Evolutionary conservation across 345 rosid genomes (phyloP).

Genomic region (Bretschneidera sinensis): DNA sequence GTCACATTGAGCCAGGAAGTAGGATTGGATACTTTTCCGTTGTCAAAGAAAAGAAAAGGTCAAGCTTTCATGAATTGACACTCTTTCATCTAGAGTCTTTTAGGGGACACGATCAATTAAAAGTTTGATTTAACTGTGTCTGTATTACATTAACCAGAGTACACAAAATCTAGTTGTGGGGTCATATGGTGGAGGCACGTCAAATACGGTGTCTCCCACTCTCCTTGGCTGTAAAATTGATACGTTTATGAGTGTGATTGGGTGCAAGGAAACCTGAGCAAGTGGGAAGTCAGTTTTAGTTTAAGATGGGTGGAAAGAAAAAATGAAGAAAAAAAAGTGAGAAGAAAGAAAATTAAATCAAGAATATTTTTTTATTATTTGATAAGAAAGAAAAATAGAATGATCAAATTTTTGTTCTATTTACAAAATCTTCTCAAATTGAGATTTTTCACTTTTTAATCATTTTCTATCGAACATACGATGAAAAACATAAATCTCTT

Average conservation of each 20-base stretch:
- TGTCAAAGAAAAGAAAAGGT: neutral
- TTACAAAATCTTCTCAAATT: too few relatives aligned
- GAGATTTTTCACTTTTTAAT: too few relatives aligned
- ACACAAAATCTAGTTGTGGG: conserved; percentile 8
- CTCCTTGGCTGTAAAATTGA: neutral
- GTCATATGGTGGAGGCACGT: conserved; percentile 9
- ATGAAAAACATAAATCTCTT: too few relatives aligned
- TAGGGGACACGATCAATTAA: neutral
- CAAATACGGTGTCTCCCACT: conserved; percentile 18
- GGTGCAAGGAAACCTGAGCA: conserved; percentile 4
- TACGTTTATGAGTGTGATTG: conserved; percentile 2
- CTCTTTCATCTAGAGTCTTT: neutral
- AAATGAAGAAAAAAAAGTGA: too few relatives aligned
- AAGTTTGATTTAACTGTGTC: neutral
- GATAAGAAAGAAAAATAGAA: too few relatives aligned
- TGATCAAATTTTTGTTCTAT: too few relatives aligned
- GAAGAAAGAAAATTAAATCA: too few relatives aligned
- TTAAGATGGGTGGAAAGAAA: too few relatives aligned
- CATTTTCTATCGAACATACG: too few relatives aligned
- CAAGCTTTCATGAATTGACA: neutral
- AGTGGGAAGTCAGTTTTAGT: conserved; percentile 10
- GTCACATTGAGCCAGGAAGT: too few relatives aligned
- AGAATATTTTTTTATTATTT: too few relatives aligned
- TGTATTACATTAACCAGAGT: conserved; percentile 1
- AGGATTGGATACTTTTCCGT: too few relatives aligned